These are phyloP conservation scores for Mycosarcoma mackinlayi DNA, from an alignment of 1,284 basidiomycete genomes.

Conservation along the genomic window DNA sequence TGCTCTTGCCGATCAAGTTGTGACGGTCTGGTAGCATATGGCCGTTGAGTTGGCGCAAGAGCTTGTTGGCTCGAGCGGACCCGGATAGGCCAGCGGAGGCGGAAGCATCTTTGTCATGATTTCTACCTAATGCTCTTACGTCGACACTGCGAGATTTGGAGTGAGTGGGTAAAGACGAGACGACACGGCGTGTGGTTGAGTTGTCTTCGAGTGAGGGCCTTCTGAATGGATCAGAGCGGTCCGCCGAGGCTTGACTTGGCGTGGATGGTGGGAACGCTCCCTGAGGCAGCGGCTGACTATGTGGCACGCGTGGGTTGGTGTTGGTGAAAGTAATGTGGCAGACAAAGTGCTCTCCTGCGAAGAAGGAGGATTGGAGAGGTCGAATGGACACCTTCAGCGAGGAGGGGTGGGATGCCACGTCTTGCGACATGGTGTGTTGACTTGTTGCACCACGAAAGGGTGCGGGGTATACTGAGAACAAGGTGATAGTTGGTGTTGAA, in stretches of 20 bases:
- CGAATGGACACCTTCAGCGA: constrained; percentile 71
- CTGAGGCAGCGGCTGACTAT: constrained; percentile 70
- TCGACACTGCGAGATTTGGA: constrained; percentile 51
- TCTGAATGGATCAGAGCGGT: neutral
- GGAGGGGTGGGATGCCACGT: constrained; percentile 15
- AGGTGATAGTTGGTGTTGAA: neutral
- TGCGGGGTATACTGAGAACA: neutral
- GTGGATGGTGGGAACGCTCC: constrained; percentile 26
- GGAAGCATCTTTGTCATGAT: constrained; percentile 3
- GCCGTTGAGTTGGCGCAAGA: constrained; percentile 26
- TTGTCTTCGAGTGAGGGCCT: constrained; percentile 14
- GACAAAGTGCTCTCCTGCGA: constrained; percentile 87
- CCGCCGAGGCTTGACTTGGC: neutral
- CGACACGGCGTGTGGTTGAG: constrained; percentile 16
- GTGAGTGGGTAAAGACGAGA: constrained; percentile 35
- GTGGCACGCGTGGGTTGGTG: constrained; percentile 71
- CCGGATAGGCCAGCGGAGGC: neutral
- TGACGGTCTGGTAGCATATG: constrained; percentile 25
- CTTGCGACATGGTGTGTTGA: constrained; percentile 18
- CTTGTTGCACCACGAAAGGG: neutral
- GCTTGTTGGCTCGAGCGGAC: constrained; percentile 11
- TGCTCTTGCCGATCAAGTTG: constrained; percentile 33
- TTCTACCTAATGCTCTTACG: constrained; percentile 35
- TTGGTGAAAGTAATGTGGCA: constrained; percentile 89
- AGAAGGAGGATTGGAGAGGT: constrained; percentile 87